A percentile compares a stretch with the other conserved stretches of the same genome.
Evolutionary conservation across 2,329 filamentous ascomycete genomes (phyloP).

Genomic region (Rhinocladiella similis): DNA sequence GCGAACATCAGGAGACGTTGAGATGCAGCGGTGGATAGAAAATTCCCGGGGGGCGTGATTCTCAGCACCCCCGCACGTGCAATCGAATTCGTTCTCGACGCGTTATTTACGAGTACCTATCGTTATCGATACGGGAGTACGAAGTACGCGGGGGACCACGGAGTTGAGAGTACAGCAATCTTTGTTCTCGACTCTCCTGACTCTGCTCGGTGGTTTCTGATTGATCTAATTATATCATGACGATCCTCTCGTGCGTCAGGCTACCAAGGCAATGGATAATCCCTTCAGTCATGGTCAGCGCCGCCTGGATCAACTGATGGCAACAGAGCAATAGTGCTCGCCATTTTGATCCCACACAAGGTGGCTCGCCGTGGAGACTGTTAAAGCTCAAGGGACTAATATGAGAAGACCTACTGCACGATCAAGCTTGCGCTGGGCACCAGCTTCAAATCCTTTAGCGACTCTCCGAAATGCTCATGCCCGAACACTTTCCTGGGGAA

Average conservation of each 20-base stretch:
- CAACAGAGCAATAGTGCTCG: neutral
- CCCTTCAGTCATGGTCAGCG: slow-evolving; percentile 26
- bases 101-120: neutral
- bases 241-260: neutral
- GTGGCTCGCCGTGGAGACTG: slow-evolving; percentile 15
- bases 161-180: neutral
- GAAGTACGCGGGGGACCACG: too few species aligned
- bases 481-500: slow-evolving; percentile 83
- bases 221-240: too few species aligned
- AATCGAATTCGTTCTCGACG: neutral
- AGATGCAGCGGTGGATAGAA: neutral
- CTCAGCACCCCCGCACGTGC: neutral
- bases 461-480: slow-evolving; percentile 79
- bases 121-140: neutral
- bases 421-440: slow-evolving; percentile 89
- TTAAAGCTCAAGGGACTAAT: slow-evolving; percentile 1
- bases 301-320: slow-evolving; percentile 4
- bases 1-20: neutral
- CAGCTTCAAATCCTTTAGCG: slow-evolving; percentile 86
- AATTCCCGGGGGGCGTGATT: neutral
- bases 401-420: slow-evolving; percentile 49
- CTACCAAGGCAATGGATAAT: slow-evolving; percentile 29
- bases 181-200: neutral
- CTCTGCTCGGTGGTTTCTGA: too few species aligned
- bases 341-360: neutral